A percentile compares a stretch with the other conserved stretches of the same genome.
These are phyloP conservation scores for Fomitopsis serialis DNA, from an alignment of 768 basidiomycete species.

Conservation along the genomic window DNA sequence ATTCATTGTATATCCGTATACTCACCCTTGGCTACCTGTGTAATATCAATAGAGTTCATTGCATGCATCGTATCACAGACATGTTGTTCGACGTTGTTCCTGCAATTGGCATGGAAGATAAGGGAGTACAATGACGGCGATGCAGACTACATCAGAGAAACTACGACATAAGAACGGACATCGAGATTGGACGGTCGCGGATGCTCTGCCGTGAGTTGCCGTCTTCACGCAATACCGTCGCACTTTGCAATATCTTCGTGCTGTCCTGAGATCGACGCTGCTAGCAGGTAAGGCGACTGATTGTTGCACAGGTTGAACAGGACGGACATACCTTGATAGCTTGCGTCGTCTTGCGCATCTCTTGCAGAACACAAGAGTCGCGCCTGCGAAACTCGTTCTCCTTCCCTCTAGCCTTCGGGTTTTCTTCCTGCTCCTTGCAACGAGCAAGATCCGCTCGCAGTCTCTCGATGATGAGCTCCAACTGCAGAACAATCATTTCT, in stretches of 20 bases:
- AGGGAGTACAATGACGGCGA: too few relatives aligned
- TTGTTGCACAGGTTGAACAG: not conserved
- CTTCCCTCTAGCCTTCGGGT: slow-evolving; percentile 8
- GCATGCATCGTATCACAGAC: not conserved
- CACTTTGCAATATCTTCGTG: not conserved
- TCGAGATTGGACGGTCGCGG: not conserved
- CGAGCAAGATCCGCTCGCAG: slow-evolving; percentile 10
- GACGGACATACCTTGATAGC: slow-evolving; percentile 10
- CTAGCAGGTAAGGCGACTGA: not conserved
- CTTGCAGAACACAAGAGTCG: slow-evolving; percentile 14
- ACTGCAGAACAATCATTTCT: slow-evolving; percentile 10
- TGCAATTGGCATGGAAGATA: not conserved
- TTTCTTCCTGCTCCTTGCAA: slow-evolving; percentile 13
- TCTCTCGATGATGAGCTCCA: slow-evolving; percentile 11
- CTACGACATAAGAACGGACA: not conserved
- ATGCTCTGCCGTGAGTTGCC: not conserved
- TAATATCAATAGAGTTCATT: slow-evolving; percentile 6
- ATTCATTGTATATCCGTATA: slow-evolving; percentile 7
- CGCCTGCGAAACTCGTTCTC: slow-evolving; percentile 10
- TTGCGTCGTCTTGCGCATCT: slow-evolving; percentile 15
- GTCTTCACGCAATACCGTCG: not conserved
- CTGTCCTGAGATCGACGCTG: slow-evolving; percentile 13
- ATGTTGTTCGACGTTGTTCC: not conserved
- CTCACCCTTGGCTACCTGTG: not conserved
- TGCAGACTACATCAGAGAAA: too few relatives aligned